Conservation (phyloP, 306 rosid species). For the Prinsepia uniflora region DNA sequence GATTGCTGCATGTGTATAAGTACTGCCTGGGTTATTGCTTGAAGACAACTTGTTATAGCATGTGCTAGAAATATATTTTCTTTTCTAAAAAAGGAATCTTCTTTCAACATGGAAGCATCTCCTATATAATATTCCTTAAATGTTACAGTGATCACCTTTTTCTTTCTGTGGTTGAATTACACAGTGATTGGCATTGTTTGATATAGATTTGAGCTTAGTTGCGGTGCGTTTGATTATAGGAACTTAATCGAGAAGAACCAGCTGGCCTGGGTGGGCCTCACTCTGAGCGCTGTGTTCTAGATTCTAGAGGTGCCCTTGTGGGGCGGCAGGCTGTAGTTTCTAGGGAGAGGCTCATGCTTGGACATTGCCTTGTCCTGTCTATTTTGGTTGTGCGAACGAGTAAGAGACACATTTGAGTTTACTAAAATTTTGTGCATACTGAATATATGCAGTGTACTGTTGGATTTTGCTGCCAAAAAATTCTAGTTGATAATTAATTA, state of each 20-base stretch:
- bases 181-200: background rate
- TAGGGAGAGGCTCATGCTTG: conserved; percentile 87
- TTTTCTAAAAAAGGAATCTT: too few relatives aligned
- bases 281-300: conserved; percentile 74
- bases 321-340: conserved; percentile 83
- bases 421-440: conserved; percentile 18
- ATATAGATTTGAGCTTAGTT: background rate
- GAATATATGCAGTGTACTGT: conserved; percentile 1
- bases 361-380: conserved; percentile 90
- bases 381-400: conserved; percentile 72
- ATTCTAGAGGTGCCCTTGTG: conserved; percentile 95
- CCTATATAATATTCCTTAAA: conserved; percentile 11
- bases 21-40: background rate
- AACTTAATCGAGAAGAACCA: conserved; percentile 91
- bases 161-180: background rate
- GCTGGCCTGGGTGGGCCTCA: conserved; percentile 93
- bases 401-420: conserved; percentile 37
- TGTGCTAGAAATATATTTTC: too few relatives aligned
- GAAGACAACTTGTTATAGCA: too few relatives aligned
- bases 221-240: conserved; percentile 40
- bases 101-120: background rate
- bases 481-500: background rate
- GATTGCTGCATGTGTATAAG: background rate
- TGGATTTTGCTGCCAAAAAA: background rate
- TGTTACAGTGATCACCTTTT: background rate